Percentiles rank a stretch among this genome's conserved stretches.
Conservation (phyloP, 2,329 filamentous ascomycete genomes). For the Neospermospora avenae region DNA sequence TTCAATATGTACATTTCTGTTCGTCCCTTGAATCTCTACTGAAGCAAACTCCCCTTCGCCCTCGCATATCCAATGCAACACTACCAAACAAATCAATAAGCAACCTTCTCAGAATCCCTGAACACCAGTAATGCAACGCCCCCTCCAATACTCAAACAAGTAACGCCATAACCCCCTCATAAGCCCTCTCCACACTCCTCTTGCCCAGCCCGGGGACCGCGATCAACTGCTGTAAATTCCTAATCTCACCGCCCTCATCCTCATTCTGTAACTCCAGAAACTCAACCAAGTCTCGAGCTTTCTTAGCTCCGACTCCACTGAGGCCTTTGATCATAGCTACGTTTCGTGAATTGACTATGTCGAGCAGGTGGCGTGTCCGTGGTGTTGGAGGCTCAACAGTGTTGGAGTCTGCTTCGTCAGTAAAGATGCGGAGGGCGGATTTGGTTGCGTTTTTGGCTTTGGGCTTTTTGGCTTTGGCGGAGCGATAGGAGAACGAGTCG, state of each 20-base stretch:
- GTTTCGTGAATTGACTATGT: constrained; percentile 72
- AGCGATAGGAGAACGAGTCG: constrained; percentile 33
- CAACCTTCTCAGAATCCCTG: background rate
- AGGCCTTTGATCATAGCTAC: constrained; percentile 61
- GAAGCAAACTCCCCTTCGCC: constrained; percentile 8
- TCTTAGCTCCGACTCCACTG: constrained; percentile 70
- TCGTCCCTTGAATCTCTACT: background rate
- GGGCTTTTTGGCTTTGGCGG: constrained; percentile 31
- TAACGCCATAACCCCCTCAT: constrained; percentile 33
- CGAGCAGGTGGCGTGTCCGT: constrained; percentile 59
- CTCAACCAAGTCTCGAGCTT: constrained; percentile 59
- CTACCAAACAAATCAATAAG: background rate
- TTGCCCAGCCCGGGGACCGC: constrained; percentile 56
- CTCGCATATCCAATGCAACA: background rate
- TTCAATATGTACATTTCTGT: background rate
- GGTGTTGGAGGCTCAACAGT: constrained; percentile 36
- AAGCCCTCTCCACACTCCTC: constrained; percentile 53
- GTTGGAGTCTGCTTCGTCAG: constrained; percentile 41
- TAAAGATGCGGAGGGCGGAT: constrained; percentile 27
- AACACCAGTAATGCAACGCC: constrained; percentile 23
- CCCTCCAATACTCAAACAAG: constrained; percentile 22
- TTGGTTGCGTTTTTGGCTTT: constrained; percentile 35
- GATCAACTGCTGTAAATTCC: constrained; percentile 49
- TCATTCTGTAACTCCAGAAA: constrained; percentile 47
- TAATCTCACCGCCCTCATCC: constrained; percentile 43